Evolutionary conservation across 805 yeast species (phyloP).

Genomic region (Ogataea haglerorum): DNA sequence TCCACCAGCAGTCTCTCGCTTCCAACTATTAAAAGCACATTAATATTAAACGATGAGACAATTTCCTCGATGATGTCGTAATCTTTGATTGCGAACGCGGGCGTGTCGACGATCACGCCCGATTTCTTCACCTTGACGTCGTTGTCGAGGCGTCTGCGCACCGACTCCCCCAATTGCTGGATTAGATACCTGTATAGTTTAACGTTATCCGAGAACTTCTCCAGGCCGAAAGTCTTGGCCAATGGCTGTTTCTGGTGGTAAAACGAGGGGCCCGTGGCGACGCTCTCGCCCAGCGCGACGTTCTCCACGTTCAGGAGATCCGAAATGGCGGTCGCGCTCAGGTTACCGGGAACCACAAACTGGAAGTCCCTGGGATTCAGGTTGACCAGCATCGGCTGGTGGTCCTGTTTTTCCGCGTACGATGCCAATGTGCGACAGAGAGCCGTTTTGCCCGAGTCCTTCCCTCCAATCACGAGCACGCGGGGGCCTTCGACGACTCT

Average conservation of each 20-base stretch:
- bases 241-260: conserved; percentile 87
- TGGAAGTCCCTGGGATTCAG: conserved; percentile 64
- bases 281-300: conserved; percentile 70
- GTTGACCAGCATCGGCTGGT: conserved; percentile 70
- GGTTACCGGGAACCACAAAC: conserved; percentile 67
- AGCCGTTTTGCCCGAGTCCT: conserved; percentile 75
- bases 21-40: conserved; percentile 67
- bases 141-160: conserved; percentile 44
- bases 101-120: conserved; percentile 74
- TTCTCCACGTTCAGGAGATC: conserved; percentile 76
- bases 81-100: conserved; percentile 54
- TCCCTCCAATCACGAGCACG: conserved; percentile 72
- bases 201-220: conserved; percentile 52
- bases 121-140: conserved; percentile 44
- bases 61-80: conserved; percentile 51
- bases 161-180: conserved; percentile 37
- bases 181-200: conserved; percentile 50
- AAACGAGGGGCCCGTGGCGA: conserved; percentile 70
- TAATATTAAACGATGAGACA: conserved; percentile 55
- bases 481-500: conserved; percentile 39
- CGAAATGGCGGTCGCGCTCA: conserved; percentile 80
- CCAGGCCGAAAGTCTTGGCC: conserved; percentile 78
- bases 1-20: conserved; percentile 68
- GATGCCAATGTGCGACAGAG: conserved; percentile 64
- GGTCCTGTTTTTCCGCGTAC: conserved; percentile 71